Base-by-base conservation (phyloP, 2,329 filamentous ascomycete genomes). In the Colletotrichum orbiculare region DNA sequence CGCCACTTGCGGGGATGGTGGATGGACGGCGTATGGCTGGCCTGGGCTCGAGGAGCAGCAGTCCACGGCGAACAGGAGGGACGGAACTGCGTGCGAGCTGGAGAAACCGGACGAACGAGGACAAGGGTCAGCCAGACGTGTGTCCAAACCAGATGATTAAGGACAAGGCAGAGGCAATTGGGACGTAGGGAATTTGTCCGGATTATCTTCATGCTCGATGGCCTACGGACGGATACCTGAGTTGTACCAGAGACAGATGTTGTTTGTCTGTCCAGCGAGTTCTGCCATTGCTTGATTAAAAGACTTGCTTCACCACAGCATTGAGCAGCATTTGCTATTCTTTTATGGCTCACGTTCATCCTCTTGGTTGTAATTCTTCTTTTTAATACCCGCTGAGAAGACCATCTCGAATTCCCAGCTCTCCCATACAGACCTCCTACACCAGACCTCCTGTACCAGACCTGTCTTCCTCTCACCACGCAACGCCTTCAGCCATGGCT, bases 51-150 rank as follows among this genome's bases (percentile, higher is more conserved):
- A 25, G 25, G 25, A 25, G 45, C 43, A 37, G 61, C 33, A 54
- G 49, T 41, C 33, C 54, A 60, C 17, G 41, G 39, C 39, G 50
- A 60, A 17, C 47, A 33, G 54, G 54, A 58, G 25, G 42, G 60
- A 64, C 48, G 48, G 54, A 64, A 64, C 41, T 49, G 33, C 49
- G 1, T 49, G 25, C 4, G 4, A 25, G 25, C 25, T 56, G 2
- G 34, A 63, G 60, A 59, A 42, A 50, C 47, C 54, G 49, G 48
- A 60, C 25, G 33, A 54, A 54, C 61, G 60, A 52, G 55, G 49
- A 60, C 49, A 60, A 17, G 61, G 49, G 47, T 25, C 15, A 17
- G 15, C 15, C 15, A 17, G 17, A 17, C 17, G 17, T 17, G 17
- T 17, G 17, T 25, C 25, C 25, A 54, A 39, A 35, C 47, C 52